Base-by-base conservation (phyloP, 768 basidiomycete species). In the Mycena floridula region DNA sequence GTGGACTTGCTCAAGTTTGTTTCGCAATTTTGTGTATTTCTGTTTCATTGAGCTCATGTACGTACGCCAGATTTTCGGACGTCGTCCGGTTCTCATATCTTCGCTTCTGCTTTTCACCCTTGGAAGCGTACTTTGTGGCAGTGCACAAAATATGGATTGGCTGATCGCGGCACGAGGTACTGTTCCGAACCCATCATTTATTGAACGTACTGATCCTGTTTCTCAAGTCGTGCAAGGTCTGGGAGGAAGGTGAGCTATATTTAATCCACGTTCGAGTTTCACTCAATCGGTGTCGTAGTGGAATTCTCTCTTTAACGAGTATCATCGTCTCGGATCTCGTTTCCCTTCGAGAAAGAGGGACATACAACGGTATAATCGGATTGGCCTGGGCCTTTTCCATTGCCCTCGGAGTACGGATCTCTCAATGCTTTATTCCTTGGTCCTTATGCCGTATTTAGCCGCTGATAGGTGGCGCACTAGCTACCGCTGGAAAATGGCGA, bases 1-100 rank as follows among this genome's bases (percentile, higher is more conserved):
- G 62, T 28, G 52, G 54, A 12, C 47, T 61, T 1, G 58, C 63
- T 22, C 53, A 56, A 45, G 52, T 48, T 4, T 35, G 32, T 35
- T 35, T n/a, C 32, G 13, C 32, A 15, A 4, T 7, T 13, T 3
- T 18, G 13, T 13, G 15, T 35, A 7, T 7, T 35, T 3, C 32
- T 35, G 7, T 7, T 15, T 3, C 18, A 7, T 18, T 35, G 32
- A 35, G 4, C 18, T 3, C 32, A 3, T 7, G 32, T 3, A 15
- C 18, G n/a, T n/a, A n/a, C n/a, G n/a, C 3, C 13, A 35, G 32
- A 35, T 35, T 15, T 35, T 35, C 32, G 32, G 32, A 35, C 13
- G 32, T 4, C 32, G 32, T 35, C 32, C 32, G 18, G 18, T 18
- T 18, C 13, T 35, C 15, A 15, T 35, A 7, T 35, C 7, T 35